phyloP scores from a whole-genome alignment of 352 stramenopile genomes.

The Pythium guiyangense region DNA sequence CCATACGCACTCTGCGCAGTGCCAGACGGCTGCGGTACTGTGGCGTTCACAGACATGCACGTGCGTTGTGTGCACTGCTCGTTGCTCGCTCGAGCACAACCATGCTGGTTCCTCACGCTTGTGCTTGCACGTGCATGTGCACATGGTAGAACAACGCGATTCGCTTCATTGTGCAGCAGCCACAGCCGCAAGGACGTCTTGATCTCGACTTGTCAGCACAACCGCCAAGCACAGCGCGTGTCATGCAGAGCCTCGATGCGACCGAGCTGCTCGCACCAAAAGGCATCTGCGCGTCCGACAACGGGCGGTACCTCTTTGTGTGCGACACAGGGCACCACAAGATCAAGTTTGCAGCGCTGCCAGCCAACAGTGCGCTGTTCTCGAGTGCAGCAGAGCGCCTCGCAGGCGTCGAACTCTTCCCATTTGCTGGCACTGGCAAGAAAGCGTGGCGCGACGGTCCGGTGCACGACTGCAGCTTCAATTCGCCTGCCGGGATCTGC shows the following conservation, averaged over 20 bases:
- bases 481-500: slow-evolving; percentile 31
- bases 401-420: slow-evolving; percentile 30
- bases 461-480: slow-evolving; percentile 35
- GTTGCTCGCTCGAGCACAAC: neutral
- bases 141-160: slow-evolving; percentile 34
- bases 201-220: neutral
- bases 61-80: slow-evolving; percentile 6
- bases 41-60: slow-evolving; percentile 35
- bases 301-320: slow-evolving; percentile 42
- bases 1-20: slow-evolving; percentile 31
- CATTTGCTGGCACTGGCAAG: slow-evolving; percentile 37
- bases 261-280: slow-evolving; percentile 40
- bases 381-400: slow-evolving; percentile 6
- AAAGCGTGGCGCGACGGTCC: slow-evolving; percentile 38
- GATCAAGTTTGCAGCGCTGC: slow-evolving; percentile 41
- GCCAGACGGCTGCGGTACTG: slow-evolving; percentile 10
- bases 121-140: neutral
- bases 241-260: slow-evolving; percentile 23
- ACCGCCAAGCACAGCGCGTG: neutral
- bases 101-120: neutral
- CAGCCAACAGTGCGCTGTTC: slow-evolving; percentile 18
- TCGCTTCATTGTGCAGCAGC: slow-evolving; percentile 20
- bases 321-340: slow-evolving; percentile 51
- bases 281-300: slow-evolving; percentile 32
- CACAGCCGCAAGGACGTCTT: neutral